A percentile compares a stretch with the other conserved stretches of the same genome.
Conservation (phyloP, 306 rosid species). For the Acmispon strigosus region DNA sequence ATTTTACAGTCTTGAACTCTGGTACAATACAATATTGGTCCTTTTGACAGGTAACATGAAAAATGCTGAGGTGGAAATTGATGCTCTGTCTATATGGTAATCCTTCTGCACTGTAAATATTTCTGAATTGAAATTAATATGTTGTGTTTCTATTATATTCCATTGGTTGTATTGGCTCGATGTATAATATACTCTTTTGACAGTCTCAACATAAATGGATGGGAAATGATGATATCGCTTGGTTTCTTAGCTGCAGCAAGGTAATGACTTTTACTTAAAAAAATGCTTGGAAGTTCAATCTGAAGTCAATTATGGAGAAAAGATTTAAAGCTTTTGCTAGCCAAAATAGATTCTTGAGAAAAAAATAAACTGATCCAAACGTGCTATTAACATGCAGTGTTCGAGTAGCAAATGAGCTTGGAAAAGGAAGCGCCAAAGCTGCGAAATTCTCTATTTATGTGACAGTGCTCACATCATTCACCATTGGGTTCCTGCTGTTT, state of each 20-base stretch:
- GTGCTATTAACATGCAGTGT: conserved; percentile 25
- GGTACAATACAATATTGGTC: conserved; percentile 47
- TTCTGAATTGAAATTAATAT: too few relatives aligned
- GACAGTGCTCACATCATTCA: conserved; percentile 28
- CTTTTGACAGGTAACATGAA: conserved; percentile 44
- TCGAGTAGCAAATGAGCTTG: conserved; percentile 51
- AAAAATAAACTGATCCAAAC: too few relatives aligned
- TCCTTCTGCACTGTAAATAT: neutral
- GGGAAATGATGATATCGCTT: conserved; percentile 56
- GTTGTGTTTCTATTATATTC: too few relatives aligned
- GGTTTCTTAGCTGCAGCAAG: conserved; percentile 51
- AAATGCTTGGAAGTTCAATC: neutral
- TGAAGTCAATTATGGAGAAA: too few relatives aligned
- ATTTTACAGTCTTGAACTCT: conserved; percentile 39
- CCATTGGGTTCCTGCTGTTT: conserved; percentile 32
- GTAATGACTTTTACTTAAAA: conserved; percentile 9
- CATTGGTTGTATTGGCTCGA: neutral
- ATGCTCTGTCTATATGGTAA: conserved; percentile 59
- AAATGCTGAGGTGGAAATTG: conserved; percentile 39
- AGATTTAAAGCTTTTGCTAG: too few relatives aligned
- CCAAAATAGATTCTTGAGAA: too few relatives aligned
- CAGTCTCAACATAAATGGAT: conserved; percentile 53
- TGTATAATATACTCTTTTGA: neutral
- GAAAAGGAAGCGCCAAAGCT: conserved; percentile 42
- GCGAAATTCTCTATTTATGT: conserved; percentile 39